Conservation (phyloP, 2,329 filamentous ascomycete species). For the Fusarium stilboides region DNA sequence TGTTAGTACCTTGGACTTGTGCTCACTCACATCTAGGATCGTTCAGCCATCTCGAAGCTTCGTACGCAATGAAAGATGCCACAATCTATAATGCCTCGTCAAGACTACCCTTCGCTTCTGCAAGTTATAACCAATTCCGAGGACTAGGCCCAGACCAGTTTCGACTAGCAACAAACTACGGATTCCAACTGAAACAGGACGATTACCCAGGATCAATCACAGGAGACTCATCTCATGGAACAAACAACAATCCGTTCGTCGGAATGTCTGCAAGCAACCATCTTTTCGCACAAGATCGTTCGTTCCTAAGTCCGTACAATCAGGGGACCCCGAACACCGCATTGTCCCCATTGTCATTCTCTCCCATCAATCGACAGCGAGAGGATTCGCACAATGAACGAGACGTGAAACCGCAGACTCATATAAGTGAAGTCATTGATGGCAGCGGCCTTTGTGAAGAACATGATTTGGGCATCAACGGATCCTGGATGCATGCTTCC, state of each 20-base stretch:
- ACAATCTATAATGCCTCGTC: conserved; percentile 53
- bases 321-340: conserved; percentile 42
- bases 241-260: conserved; percentile 48
- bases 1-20: neutral
- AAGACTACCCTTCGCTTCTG: conserved; percentile 49
- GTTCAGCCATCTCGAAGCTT: conserved; percentile 48
- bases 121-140: conserved; percentile 44
- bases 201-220: conserved; percentile 41
- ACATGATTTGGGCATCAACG: conserved; percentile 47
- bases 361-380: conserved; percentile 49
- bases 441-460: conserved; percentile 32
- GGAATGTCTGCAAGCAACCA: conserved; percentile 52
- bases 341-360: conserved; percentile 51
- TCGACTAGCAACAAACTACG: conserved; percentile 43
- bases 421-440: conserved; percentile 48
- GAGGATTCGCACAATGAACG: conserved; percentile 38
- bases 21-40: conserved; percentile 45
- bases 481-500: conserved; percentile 47
- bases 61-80: conserved; percentile 51
- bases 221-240: conserved; percentile 41
- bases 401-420: conserved; percentile 47
- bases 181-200: conserved; percentile 51
- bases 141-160: conserved; percentile 49
- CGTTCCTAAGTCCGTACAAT: conserved; percentile 50
- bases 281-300: conserved; percentile 53